Evolutionary conservation across 441 rosid genomes (phyloP).

Genomic region (Gossypium trilobum): DNA sequence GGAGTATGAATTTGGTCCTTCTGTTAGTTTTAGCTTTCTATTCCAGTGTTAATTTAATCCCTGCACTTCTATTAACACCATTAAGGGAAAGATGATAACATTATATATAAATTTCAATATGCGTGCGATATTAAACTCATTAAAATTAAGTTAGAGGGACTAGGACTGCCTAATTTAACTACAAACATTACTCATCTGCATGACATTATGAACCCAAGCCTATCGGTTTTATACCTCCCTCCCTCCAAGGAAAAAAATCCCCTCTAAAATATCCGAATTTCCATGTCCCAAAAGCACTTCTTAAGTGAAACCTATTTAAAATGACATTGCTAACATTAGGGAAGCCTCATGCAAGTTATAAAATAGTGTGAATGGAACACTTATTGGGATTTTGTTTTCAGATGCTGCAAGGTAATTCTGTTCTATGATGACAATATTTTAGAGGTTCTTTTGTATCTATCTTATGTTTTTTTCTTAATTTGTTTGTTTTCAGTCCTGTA

Average conservation of each 20-base stretch:
- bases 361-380: not conserved
- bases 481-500: slow-evolving; percentile 30
- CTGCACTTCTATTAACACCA: not conserved
- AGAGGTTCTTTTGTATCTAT: not conserved
- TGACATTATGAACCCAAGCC: not conserved
- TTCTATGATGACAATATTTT: not conserved
- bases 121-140: not conserved
- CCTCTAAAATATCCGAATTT: not conserved
- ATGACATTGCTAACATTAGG: not conserved
- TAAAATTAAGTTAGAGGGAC: not conserved
- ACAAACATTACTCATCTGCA: not conserved
- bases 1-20: not conserved
- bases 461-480: slow-evolving; percentile 3
- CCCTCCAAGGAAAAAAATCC: not conserved
- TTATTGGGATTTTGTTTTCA: not conserved
- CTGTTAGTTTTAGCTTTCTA: not conserved
- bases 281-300: not conserved
- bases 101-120: not conserved
- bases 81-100: not conserved
- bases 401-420: not conserved
- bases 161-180: not conserved
- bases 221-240: not conserved
- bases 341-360: not conserved
- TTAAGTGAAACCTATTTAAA: not conserved
- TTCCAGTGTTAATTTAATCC: not conserved